Percentiles rank a stretch among this genome's conserved stretches.
Conservation (phyloP, 768 basidiomycete species). For the Boletus barrowsii region DNA sequence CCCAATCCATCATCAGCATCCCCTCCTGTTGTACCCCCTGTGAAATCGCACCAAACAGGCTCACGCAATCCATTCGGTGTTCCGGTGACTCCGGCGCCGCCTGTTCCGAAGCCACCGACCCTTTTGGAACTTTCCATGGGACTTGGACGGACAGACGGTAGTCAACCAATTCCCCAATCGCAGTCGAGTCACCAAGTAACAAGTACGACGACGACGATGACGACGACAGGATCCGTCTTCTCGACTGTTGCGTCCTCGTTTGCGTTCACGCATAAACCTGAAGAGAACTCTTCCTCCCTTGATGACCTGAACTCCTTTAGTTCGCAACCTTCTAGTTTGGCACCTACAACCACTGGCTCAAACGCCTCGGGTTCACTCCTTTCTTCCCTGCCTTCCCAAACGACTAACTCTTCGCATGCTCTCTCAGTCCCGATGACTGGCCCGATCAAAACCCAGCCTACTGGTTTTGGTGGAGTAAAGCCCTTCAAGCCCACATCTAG, state of each 20-base stretch:
- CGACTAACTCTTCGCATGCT: slow-evolving; percentile 42
- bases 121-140: slow-evolving; percentile 75
- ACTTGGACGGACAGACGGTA: slow-evolving; percentile 27
- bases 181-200: slow-evolving; percentile 26
- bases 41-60: slow-evolving; percentile 89
- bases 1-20: slow-evolving; percentile 28
- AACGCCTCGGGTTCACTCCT: slow-evolving; percentile 47
- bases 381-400: slow-evolving; percentile 46
- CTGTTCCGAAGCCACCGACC: slow-evolving; percentile 75
- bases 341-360: slow-evolving; percentile 39
- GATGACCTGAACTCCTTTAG: slow-evolving; percentile 13
- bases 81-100: slow-evolving; percentile 55
- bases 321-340: slow-evolving; percentile 24
- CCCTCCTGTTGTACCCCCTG: slow-evolving; percentile 53
- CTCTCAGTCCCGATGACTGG: slow-evolving; percentile 33
- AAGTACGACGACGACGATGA: slow-evolving; percentile 19
- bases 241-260: slow-evolving; percentile 76
- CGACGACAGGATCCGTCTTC: slow-evolving; percentile 46
- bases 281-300: slow-evolving; percentile 13
- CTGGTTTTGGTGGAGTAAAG: slow-evolving; percentile 61
- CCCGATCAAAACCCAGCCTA: slow-evolving; percentile 42
- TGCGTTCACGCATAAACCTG: slow-evolving; percentile 38
- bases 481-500: slow-evolving; percentile 81
- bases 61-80: slow-evolving; percentile 94
- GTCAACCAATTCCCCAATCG: slow-evolving; percentile 29